Evolutionary conservation across 176 grass and related monocot genomes (phyloP).

Genomic region (Echinochloa phyllopogon): DNA sequence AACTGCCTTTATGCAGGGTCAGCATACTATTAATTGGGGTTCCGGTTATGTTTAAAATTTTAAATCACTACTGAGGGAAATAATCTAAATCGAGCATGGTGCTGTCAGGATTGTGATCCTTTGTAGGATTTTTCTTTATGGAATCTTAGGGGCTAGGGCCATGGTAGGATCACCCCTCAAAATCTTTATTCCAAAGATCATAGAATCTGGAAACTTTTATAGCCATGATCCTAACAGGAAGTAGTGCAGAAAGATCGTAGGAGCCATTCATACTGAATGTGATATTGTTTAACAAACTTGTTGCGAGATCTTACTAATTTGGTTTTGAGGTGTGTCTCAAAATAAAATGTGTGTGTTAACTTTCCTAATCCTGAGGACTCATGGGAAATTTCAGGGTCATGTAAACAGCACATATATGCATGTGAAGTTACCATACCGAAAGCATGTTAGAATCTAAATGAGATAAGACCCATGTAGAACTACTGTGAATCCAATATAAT

Average conservation of each 20-base stretch:
- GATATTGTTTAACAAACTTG: neutral
- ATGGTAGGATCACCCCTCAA: neutral
- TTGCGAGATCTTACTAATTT: neutral
- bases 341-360: neutral
- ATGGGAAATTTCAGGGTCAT: neutral
- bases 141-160: neutral
- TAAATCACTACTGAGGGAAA: neutral
- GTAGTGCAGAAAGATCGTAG: neutral
- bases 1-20: constrained; percentile 12
- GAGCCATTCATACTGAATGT: neutral
- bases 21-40: neutral
- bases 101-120: neutral
- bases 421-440: constrained; percentile 2
- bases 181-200: neutral
- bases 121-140: neutral
- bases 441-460: constrained; percentile 18
- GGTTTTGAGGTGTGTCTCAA: neutral
- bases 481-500: constrained; percentile 14
- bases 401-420: neutral
- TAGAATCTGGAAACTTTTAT: neutral
- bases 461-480: neutral
- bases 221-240: neutral
- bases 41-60: neutral
- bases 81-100: neutral
- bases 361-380: neutral